phyloP scores from a whole-genome alignment of 2,329 filamentous ascomycete genomes.

The Neoscytalidium dimidiatum region DNA sequence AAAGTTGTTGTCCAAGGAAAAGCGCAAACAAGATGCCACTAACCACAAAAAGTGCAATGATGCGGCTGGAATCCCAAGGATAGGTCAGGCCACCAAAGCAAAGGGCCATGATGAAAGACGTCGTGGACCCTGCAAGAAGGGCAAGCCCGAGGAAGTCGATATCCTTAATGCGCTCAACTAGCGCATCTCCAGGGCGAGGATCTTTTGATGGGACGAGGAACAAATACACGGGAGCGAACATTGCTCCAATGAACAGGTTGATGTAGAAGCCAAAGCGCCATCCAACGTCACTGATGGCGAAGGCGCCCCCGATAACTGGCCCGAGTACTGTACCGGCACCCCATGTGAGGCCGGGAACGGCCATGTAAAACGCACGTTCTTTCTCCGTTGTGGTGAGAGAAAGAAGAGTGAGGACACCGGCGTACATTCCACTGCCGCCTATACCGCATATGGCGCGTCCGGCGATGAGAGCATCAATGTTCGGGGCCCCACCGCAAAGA shows the following conservation, averaged over 20 bases:
- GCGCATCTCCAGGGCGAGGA: slow-evolving; percentile 12
- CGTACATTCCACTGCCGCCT: slow-evolving; percentile 36
- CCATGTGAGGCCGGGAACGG: slow-evolving; percentile 38
- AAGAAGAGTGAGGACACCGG: slow-evolving; percentile 27
- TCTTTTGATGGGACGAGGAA: neutral
- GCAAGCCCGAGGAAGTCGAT: slow-evolving; percentile 15
- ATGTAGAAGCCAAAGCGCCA: slow-evolving; percentile 45
- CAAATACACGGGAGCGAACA: neutral
- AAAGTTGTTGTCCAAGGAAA: slow-evolving; percentile 34
- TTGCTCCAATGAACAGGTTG: slow-evolving; percentile 3
- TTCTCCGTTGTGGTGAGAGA: slow-evolving; percentile 24
- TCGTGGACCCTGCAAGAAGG: slow-evolving; percentile 45
- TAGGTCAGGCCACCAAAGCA: slow-evolving; percentile 54
- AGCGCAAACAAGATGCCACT: slow-evolving; percentile 44
- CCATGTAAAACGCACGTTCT: slow-evolving; percentile 35
- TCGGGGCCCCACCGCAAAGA: slow-evolving; percentile 45
- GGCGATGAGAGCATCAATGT: slow-evolving; percentile 50
- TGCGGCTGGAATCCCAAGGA: slow-evolving; percentile 47
- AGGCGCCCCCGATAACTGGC: slow-evolving; percentile 39
- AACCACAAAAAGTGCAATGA: slow-evolving; percentile 50
- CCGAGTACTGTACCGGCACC: slow-evolving; percentile 40
- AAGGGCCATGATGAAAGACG: slow-evolving; percentile 50
- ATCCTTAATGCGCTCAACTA: neutral
- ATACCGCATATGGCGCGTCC: slow-evolving; percentile 39
- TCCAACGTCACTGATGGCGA: slow-evolving; percentile 34